Evolutionary conservation across 2,329 filamentous ascomycete genomes (phyloP).

Genomic region (Colletotrichum musae): DNA sequence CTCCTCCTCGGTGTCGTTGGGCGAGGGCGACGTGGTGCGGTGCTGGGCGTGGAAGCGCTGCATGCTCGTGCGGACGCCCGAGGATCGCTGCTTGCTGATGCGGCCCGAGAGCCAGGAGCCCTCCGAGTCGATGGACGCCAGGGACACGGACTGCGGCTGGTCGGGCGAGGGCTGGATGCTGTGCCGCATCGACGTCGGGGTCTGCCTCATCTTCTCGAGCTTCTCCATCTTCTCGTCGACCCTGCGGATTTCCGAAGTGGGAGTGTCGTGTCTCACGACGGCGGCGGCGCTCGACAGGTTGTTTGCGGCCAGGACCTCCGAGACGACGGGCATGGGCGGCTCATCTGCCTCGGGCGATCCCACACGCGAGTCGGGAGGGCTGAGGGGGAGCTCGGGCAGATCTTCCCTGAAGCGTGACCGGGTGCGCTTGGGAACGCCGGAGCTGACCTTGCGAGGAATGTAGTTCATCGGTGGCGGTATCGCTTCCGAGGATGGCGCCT

Average conservation of each 20-base stretch:
- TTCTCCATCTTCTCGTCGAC: conserved; percentile 51
- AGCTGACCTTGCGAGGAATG: conserved; percentile 53
- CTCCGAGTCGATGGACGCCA: conserved; percentile 96
- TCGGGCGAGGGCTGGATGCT: conserved; percentile 65
- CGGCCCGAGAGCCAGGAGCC: conserved; percentile 94
- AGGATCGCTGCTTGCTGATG: conserved; percentile 63
- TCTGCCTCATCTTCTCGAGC: conserved; percentile 56
- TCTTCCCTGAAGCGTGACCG: conserved; percentile 95
- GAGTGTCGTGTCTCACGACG: conserved; percentile 61
- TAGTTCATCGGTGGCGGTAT: conserved; percentile 62
- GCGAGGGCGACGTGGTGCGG: conserved; percentile 49
- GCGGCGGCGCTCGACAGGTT: conserved; percentile 37
- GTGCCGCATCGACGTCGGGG: conserved; percentile 60
- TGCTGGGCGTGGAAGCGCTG: conserved; percentile 47
- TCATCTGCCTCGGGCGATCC: conserved; percentile 80
- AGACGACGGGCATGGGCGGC: conserved; percentile 52
- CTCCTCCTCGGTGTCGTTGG: conserved; percentile 73
- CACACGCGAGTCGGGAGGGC: conserved; percentile 86
- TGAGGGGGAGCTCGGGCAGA: conserved; percentile 86
- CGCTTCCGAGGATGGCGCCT: conserved; percentile 52
- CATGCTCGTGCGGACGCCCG: conserved; percentile 61
- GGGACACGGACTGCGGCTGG: conserved; percentile 79
- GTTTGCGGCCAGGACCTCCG: conserved; percentile 46
- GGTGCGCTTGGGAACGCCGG: conserved; percentile 78
- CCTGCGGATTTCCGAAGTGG: conserved; percentile 60